Conservation (phyloP, 139 green algal genomes). For the Eudorina sp. region DNA sequence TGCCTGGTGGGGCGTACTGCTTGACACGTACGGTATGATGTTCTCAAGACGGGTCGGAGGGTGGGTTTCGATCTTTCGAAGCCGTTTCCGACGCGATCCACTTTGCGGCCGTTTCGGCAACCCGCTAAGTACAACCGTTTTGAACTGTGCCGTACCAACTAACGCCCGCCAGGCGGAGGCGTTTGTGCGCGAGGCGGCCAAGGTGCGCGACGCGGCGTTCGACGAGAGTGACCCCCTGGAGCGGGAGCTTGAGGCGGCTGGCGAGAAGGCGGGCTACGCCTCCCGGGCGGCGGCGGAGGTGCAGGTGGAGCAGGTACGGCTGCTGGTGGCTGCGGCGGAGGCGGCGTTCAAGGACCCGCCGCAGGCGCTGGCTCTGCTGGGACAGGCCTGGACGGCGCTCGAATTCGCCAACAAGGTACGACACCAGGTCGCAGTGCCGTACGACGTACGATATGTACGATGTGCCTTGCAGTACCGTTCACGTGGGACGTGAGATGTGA, state of each 20-base stretch:
- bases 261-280: background rate
- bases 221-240: background rate
- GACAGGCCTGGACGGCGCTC: constrained; percentile 1
- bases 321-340: background rate
- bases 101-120: too few relatives aligned
- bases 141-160: too few relatives aligned
- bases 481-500: too few relatives aligned
- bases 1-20: too few relatives aligned
- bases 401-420: constrained; percentile 22
- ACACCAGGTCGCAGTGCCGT: too few relatives aligned
- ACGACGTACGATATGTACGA: too few relatives aligned
- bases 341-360: background rate
- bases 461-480: too few relatives aligned
- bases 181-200: background rate
- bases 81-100: too few relatives aligned
- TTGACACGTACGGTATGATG: too few relatives aligned
- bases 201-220: background rate
- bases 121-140: too few relatives aligned
- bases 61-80: too few relatives aligned
- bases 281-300: background rate
- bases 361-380: background rate
- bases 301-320: background rate
- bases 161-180: background rate
- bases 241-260: background rate
- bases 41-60: too few relatives aligned